A percentile compares a stretch with the other conserved stretches of the same genome.
Conservation (phyloP, 305 asterid species). For the Fraxinus paxiana region DNA sequence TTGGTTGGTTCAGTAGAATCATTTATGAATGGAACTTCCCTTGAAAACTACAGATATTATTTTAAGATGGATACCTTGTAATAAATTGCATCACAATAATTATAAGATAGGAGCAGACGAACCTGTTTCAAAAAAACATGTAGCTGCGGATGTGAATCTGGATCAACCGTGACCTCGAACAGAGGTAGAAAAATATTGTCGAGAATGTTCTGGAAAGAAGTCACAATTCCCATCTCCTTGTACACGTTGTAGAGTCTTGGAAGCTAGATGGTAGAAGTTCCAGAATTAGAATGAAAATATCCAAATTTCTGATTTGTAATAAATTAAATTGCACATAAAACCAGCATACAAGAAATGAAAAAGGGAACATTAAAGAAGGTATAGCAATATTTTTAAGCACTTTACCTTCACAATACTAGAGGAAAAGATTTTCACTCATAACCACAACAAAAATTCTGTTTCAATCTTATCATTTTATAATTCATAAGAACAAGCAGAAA, state of each 20-base stretch:
- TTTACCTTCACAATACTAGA: not conserved
- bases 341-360: not conserved
- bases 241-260: slow-evolving; percentile 91
- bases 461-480: not conserved
- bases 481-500: not conserved
- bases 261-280: slow-evolving; percentile 50
- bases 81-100: slow-evolving; percentile 3
- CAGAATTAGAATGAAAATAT: slow-evolving; percentile 26
- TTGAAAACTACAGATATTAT: not conserved
- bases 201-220: slow-evolving; percentile 94
- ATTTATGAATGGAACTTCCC: not conserved
- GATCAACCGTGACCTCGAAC: slow-evolving; percentile 92
- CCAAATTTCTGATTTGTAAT: not conserved
- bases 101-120: slow-evolving; percentile 15
- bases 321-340: not conserved
- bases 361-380: not conserved
- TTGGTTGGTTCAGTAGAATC: not conserved
- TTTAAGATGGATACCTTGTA: not conserved
- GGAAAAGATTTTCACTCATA: not conserved
- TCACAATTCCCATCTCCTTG: slow-evolving; percentile 98
- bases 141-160: slow-evolving; percentile 95
- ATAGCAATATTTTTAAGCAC: not conserved
- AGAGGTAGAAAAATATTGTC: slow-evolving; percentile 93
- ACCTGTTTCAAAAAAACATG: slow-evolving; percentile 95
- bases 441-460: not conserved